Evolutionary conservation across 2,329 filamentous ascomycete genomes (phyloP).

Genomic region (Coccinonectria pachysandricola): DNA sequence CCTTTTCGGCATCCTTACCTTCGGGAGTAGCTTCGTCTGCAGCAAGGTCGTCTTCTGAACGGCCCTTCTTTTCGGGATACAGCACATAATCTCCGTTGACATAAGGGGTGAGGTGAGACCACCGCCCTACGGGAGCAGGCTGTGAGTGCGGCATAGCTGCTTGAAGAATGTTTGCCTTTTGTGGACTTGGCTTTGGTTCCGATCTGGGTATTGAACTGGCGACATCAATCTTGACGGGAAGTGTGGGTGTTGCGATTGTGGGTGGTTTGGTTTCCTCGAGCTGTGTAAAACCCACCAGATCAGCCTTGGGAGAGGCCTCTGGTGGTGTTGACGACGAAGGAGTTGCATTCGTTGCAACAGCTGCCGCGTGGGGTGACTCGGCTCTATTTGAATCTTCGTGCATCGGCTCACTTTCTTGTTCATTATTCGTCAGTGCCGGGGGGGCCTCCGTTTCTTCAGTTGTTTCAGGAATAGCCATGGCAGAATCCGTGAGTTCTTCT

Average conservation of each 20-base stretch:
- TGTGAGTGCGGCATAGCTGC: conserved; percentile 16
- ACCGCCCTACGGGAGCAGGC: conserved; percentile 22
- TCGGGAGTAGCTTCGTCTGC: conserved; percentile 22
- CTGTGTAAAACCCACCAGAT: no score
- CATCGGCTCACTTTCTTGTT: no score
- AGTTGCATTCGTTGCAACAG: conserved; percentile 1
- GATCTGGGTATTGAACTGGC: conserved; percentile 10
- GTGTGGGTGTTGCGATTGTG: conserved; percentile 6
- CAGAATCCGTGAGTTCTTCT: neutral
- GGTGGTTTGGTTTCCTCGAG: conserved; percentile 10
- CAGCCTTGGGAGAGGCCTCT: no score
- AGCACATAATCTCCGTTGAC: conserved; percentile 27
- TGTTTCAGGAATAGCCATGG: conserved; percentile 1
- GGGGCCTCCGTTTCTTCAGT: conserved; percentile 1
- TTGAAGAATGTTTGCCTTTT: conserved; percentile 7
- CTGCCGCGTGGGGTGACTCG: no score
- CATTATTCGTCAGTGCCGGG: no score
- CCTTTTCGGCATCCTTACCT: conserved; percentile 21
- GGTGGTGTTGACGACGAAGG: conserved; percentile 7
- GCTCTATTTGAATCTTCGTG: no score
- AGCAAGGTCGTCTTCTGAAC: conserved; percentile 21
- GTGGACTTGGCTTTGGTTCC: conserved; percentile 13
- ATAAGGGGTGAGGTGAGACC: conserved; percentile 31
- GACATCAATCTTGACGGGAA: conserved; percentile 8
- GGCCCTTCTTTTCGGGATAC: conserved; percentile 29